Conservation (phyloP, 139 green algal species). For the Closterium sp. region DNA sequence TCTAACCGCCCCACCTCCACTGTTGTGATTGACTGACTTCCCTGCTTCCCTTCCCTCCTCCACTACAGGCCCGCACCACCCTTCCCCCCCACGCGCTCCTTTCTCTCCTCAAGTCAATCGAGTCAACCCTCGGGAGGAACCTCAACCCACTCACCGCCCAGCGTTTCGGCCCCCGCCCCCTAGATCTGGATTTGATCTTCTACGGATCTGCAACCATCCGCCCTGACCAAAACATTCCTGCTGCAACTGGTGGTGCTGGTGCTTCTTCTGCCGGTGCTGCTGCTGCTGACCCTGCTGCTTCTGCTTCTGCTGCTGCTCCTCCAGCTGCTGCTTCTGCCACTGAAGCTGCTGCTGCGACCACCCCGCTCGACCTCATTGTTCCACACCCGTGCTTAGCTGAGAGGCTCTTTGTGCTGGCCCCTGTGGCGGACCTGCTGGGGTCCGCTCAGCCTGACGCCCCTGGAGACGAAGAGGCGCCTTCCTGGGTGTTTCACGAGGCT, state of each 20-base stretch:
- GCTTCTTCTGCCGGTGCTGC: not conserved
- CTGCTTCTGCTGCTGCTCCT: too few species aligned
- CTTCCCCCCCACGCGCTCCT: slow-evolving; percentile 17
- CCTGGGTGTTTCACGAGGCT: too few species aligned
- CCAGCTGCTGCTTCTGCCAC: too few species aligned
- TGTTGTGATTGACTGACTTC: not conserved
- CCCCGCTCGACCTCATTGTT: slow-evolving; percentile 57
- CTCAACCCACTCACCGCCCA: not conserved
- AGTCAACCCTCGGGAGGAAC: slow-evolving; percentile 18
- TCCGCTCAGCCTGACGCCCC: too few species aligned
- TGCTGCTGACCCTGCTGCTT: too few species aligned
- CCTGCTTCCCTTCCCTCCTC: not conserved
- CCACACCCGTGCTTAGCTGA: slow-evolving; percentile 74
- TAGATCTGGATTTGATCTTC: slow-evolving; percentile 98
- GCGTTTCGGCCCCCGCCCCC: slow-evolving; percentile 78
- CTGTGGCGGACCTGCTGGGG: slow-evolving; percentile 69
- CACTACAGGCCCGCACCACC: slow-evolving; percentile 1
- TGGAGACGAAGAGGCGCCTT: too few species aligned
- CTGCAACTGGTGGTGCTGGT: not conserved
- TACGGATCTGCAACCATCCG: slow-evolving; percentile 62
- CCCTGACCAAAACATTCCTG: not conserved
- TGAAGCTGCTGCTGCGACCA: not conserved
- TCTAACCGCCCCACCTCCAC: too few species aligned
- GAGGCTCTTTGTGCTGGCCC: slow-evolving; percentile 83
- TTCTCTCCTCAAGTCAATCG: slow-evolving; percentile 17